Evolutionary conservation across 2,329 filamentous ascomycete species (phyloP), one percentile per base, ranked within the genome.

Genomic region (Fonsecaea nubica): DNA sequence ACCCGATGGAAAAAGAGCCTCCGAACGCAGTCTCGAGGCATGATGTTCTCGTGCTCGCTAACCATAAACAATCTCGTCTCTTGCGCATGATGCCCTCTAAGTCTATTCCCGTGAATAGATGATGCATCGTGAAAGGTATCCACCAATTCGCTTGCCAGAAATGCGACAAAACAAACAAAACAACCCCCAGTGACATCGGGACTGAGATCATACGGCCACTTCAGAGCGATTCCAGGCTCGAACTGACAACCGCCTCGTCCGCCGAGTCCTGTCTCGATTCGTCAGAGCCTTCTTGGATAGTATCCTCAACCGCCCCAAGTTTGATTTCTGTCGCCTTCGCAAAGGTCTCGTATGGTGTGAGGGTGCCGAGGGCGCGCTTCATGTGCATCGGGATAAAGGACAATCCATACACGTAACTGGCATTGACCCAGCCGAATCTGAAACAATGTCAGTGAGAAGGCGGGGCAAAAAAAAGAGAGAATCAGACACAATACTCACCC

Each of bases 401-500:
- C 67, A 98, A 84, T 48, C 94, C 95, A 76, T 96, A 96, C 64
- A 98, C 91, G 77, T 96, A 99, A 77, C 93, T 97, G 74, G 95
- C 94, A 77, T 99, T 99, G 75, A 98, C 95, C 95, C 95, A 99
- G 60, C 94, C 95, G 76, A 99, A 99, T 65, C 94, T 97, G 75
- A 58, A 53, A 25, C 32, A 42, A 4, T 15, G 58, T 69, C 53
- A 69, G 65, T 40, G 40, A 32, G 3, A 1, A 4, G 40, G 38
- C 33, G 38, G 30, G 4, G 6, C n/a, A 1, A 25, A 1, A 18
- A 25, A 59, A 10, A n/a, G 35, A 12, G 9, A 4, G 18, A 32
- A 32, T 45, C 45, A 36, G 42, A 33, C 10, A 45, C 1, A 61
- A 50, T 50, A 88, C 91, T 86, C 82, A 97, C 92, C 94, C 94